These are phyloP conservation scores for Hypericum perforatum DNA, from an alignment of 345 rosid genomes.

Conservation along the genomic window DNA sequence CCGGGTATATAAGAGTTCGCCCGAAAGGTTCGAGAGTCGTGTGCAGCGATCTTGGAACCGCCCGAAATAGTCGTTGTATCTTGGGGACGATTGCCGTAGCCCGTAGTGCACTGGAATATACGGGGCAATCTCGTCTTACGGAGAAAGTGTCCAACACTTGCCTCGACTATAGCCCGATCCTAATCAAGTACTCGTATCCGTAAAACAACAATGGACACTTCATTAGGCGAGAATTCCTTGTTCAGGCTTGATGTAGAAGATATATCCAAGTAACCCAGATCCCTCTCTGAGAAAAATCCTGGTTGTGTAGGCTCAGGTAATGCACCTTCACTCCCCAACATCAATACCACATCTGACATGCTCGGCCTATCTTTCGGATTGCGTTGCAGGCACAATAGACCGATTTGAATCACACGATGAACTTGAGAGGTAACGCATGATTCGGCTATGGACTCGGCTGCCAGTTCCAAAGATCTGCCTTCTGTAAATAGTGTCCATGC, in stretches of 20 bases:
- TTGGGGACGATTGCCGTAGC: too few species aligned
- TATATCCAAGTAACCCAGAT: slow-evolving; percentile 3
- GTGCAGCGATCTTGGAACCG: too few species aligned
- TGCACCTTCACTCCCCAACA: slow-evolving; percentile 15
- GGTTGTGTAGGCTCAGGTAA: slow-evolving; percentile 20
- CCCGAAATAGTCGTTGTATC: too few species aligned
- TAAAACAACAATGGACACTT: too few species aligned
- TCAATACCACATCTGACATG: slow-evolving; percentile 18
- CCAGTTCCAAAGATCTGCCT: slow-evolving; percentile 11
- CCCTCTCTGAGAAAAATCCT: slow-evolving; percentile 21
- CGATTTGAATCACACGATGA: slow-evolving; percentile 13
- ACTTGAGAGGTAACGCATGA: slow-evolving; percentile 7
- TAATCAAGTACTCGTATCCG: too few species aligned
- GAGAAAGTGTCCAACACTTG: too few species aligned
- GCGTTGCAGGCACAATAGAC: slow-evolving; percentile 19
- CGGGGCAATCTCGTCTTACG: too few species aligned
- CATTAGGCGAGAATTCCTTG: too few species aligned
- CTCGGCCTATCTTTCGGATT: slow-evolving; percentile 20
- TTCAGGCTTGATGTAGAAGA: background rate
- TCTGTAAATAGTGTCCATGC: slow-evolving; percentile 20
- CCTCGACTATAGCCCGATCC: too few species aligned
- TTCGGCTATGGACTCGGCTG: background rate
- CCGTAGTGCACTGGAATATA: too few species aligned
- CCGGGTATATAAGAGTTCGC: too few species aligned
- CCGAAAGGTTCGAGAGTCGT: too few species aligned